These are phyloP conservation scores for Phytophthora sansomeana DNA, from an alignment of 352 stramenopile species.

Conservation along the genomic window DNA sequence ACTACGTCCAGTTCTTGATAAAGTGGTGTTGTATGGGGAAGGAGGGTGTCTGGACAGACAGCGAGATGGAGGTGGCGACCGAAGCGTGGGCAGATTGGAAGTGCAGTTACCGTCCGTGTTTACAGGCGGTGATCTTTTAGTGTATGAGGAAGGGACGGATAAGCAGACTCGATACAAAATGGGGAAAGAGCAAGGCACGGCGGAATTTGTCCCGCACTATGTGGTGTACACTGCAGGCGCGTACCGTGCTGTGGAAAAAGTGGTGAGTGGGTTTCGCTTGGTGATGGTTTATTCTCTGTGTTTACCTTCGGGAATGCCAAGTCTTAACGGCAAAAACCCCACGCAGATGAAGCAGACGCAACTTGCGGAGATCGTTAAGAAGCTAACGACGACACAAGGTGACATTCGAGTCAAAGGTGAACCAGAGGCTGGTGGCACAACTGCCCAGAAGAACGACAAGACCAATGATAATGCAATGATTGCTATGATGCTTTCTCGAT, in stretches of 20 bases:
- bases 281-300: slow-evolving; percentile 9
- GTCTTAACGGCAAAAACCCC: slow-evolving; percentile 3
- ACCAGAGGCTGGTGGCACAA: not conserved
- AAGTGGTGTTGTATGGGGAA: slow-evolving; percentile 14
- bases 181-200: slow-evolving; percentile 13
- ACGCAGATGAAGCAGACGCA: slow-evolving; percentile 7
- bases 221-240: slow-evolving; percentile 14
- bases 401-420: slow-evolving; percentile 10
- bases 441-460: not conserved
- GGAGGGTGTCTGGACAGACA: slow-evolving; percentile 6
- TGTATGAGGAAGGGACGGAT: slow-evolving; percentile 1
- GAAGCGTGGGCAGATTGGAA: slow-evolving; percentile 4
- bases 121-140: slow-evolving; percentile 13
- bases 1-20: slow-evolving; percentile 7
- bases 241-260: slow-evolving; percentile 5
- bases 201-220: slow-evolving; percentile 16
- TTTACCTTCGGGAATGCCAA: slow-evolving; percentile 3
- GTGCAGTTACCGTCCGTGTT: slow-evolving; percentile 17
- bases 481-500: slow-evolving; percentile 14
- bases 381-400: not conserved
- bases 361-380: slow-evolving; percentile 7
- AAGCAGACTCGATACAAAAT: slow-evolving; percentile 6
- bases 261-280: slow-evolving; percentile 23
- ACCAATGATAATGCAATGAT: not conserved
- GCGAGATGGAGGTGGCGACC: slow-evolving; percentile 1